A percentile compares a stretch with the other conserved stretches of the same genome.
These are phyloP conservation scores for Pouteria campechiana DNA, from an alignment of 179 eudicot genomes.

Conservation along the genomic window DNA sequence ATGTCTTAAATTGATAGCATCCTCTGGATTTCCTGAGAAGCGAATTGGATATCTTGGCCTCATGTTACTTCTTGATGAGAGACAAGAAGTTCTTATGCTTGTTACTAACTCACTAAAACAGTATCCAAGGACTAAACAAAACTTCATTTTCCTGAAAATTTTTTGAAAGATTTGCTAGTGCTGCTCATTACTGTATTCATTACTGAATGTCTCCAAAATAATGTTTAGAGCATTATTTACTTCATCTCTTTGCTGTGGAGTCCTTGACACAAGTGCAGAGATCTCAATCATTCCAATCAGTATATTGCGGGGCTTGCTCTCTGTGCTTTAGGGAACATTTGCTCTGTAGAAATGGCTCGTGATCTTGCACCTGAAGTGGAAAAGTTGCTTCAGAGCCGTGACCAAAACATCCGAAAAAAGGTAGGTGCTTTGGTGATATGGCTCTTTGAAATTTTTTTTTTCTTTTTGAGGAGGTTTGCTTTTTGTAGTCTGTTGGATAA, in stretches of 20 bases:
- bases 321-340: conserved; percentile 95
- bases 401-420: conserved; percentile 95
- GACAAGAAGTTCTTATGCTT: conserved; percentile 98
- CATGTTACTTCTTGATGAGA: conserved; percentile 97
- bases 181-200: too few species aligned
- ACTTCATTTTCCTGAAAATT: neutral
- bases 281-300: conserved; percentile 85
- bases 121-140: too few species aligned
- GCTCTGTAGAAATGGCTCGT: conserved; percentile 99
- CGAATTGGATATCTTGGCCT: conserved; percentile 97
- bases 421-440: conserved; percentile 23
- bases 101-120: conserved; percentile 95
- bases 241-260: too few species aligned
- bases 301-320: conserved; percentile 97
- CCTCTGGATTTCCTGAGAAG: conserved; percentile 96
- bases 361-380: conserved; percentile 99
- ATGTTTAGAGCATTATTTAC: too few species aligned
- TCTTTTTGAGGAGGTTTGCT: too few species aligned
- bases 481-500: too few species aligned
- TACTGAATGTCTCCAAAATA: too few species aligned
- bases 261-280: conserved; percentile 67
- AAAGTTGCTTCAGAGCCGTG: conserved; percentile 81
- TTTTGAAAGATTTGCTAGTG: too few species aligned
- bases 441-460: too few species aligned
- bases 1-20: conserved; percentile 89